Evolutionary conservation across 2,329 filamentous ascomycete species (phyloP).

Genomic region (Alternaria triticimaculans): DNA sequence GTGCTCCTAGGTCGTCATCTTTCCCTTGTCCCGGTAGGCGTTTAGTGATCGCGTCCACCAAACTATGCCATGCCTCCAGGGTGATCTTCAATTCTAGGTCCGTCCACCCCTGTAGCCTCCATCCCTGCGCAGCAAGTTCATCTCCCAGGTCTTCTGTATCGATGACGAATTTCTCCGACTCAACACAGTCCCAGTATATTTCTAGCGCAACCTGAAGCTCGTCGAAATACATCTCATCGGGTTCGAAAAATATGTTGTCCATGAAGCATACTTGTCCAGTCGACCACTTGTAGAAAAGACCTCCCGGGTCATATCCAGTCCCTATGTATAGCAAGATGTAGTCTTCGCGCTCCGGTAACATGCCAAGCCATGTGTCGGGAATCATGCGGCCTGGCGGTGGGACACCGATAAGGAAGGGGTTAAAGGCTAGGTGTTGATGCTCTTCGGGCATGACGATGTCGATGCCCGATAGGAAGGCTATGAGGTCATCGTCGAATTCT

Average conservation of each 20-base stretch:
- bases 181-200: neutral
- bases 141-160: neutral
- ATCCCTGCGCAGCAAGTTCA: neutral
- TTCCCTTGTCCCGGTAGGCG: neutral
- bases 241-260: neutral
- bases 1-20: neutral
- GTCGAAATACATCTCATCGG: neutral
- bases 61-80: neutral
- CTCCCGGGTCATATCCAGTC: neutral
- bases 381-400: neutral
- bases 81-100: rapidly evolving
- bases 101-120: neutral
- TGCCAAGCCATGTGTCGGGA: neutral
- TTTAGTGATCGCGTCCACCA: neutral
- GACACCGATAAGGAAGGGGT: neutral
- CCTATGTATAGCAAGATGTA: neutral
- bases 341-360: neutral
- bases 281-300: neutral
- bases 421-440: neutral
- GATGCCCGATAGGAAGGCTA: neutral
- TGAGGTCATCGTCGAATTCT: neutral
- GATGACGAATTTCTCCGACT: neutral
- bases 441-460: neutral
- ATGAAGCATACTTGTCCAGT: neutral
- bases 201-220: neutral